A percentile compares a stretch with the other conserved stretches of the same genome.
Conservation (phyloP, 2,329 filamentous ascomycete genomes). For the Penicillium sclerotiorum region DNA sequence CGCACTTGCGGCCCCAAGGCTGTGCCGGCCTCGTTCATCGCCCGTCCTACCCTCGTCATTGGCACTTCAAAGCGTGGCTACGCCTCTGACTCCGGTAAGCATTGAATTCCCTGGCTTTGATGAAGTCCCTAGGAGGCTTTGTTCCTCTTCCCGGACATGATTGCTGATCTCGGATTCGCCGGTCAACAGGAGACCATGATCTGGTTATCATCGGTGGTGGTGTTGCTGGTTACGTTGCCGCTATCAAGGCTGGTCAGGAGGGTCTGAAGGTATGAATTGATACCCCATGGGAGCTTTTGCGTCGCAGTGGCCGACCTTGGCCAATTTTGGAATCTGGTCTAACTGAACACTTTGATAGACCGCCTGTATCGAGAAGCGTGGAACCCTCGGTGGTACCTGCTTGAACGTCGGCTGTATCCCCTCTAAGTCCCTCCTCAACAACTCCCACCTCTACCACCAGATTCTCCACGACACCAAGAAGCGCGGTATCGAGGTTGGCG, state of each 20-base stretch:
- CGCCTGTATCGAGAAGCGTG: constrained; percentile 97
- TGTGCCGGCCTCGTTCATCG: constrained; percentile 39
- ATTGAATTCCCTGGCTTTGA: not conserved
- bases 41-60: constrained; percentile 49
- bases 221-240: constrained; percentile 97
- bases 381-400: constrained; percentile 91
- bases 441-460: constrained; percentile 97
- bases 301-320: not conserved
- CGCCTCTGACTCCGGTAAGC: constrained; percentile 55
- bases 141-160: constrained; percentile 24
- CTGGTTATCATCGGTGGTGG: constrained; percentile 97
- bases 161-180: constrained; percentile 23
- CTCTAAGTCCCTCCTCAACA: constrained; percentile 99
- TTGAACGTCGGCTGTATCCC: constrained; percentile 99
- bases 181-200: constrained; percentile 79
- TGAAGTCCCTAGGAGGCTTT: constrained; percentile 4
- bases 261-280: constrained; percentile 76
- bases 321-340: constrained; percentile 7
- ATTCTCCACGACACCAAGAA: constrained; percentile 95
- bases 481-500: constrained; percentile 94
- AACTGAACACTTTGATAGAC: constrained; percentile 59
- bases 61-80: constrained; percentile 58
- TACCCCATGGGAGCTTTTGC: not conserved
- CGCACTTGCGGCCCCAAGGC: constrained; percentile 40
- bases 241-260: constrained; percentile 98